These are phyloP conservation scores for Spizellomyces sp. DNA, from an alignment of 192 early-diverging fungal species.

Conservation along the genomic window DNA sequence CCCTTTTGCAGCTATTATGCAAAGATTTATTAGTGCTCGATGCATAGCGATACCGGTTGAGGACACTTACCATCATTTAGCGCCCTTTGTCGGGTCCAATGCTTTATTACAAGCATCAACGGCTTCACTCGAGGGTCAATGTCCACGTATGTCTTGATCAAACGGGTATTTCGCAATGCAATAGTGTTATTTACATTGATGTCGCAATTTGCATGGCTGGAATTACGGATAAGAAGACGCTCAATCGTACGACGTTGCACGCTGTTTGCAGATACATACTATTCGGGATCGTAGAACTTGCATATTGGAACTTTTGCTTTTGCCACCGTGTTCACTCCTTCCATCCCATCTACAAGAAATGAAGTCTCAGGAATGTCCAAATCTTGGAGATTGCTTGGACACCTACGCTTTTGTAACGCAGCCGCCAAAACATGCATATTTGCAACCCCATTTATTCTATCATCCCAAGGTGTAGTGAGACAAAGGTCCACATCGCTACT, in stretches of 20 bases:
- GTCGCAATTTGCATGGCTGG: slow-evolving; percentile 78
- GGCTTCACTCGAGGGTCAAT: slow-evolving; percentile 88
- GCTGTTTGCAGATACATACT: slow-evolving; percentile 49
- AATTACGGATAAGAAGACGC: neutral
- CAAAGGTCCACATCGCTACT: slow-evolving; percentile 91
- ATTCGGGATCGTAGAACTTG: slow-evolving; percentile 86
- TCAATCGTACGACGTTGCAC: too few relatives aligned
- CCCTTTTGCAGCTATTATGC: slow-evolving; percentile 70
- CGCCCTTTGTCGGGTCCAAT: slow-evolving; percentile 84
- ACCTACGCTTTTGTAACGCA: slow-evolving; percentile 68
- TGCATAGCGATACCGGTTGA: neutral
- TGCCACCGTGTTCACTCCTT: slow-evolving; percentile 73
- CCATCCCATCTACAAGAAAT: slow-evolving; percentile 70
- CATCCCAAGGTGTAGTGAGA: slow-evolving; percentile 81
- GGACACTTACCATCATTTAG: slow-evolving; percentile 78
- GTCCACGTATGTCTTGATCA: slow-evolving; percentile 88
- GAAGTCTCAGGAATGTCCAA: neutral
- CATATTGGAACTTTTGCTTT: slow-evolving; percentile 93
- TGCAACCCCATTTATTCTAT: slow-evolving; percentile 63
- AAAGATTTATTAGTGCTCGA: neutral
- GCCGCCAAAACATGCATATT: slow-evolving; percentile 73
- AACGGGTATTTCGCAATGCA: slow-evolving; percentile 84
- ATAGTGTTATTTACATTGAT: slow-evolving; percentile 93
- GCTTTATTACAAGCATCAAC: slow-evolving; percentile 89
- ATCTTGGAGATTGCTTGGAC: neutral